Evolutionary conservation across 2,329 filamentous ascomycete genomes (phyloP).

Genomic region (Arthrobotrys sinensis): DNA sequence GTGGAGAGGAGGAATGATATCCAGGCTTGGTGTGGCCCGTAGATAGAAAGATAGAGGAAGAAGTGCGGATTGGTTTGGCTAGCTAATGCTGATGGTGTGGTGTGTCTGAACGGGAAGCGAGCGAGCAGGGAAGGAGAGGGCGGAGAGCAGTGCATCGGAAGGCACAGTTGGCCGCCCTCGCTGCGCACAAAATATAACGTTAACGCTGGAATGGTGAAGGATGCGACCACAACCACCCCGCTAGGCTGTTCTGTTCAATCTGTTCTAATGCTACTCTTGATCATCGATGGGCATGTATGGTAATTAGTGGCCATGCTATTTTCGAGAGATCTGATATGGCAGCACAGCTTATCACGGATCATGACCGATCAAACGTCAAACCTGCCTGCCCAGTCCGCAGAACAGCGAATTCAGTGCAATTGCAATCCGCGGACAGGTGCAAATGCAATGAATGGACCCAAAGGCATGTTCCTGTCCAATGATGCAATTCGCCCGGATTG

Average conservation of each 20-base stretch:
- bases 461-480: constrained; percentile 42
- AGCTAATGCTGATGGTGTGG: background rate
- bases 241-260: background rate
- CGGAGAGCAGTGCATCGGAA: background rate
- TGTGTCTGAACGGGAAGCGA: constrained; percentile 30
- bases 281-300: no score
- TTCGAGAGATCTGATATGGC: no score
- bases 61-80: constrained; percentile 12
- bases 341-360: no score
- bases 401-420: background rate
- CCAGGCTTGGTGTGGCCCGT: constrained; percentile 2
- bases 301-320: no score
- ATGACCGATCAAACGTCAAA: no score
- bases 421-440: constrained; percentile 3
- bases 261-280: no score
- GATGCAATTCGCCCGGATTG: constrained; percentile 45
- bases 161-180: constrained; percentile 10
- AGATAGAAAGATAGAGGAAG: constrained; percentile 18
- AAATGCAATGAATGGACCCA: background rate
- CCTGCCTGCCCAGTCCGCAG: no score
- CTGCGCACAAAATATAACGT: constrained; percentile 28
- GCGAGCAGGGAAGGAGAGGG: background rate
- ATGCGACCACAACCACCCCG: background rate
- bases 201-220: constrained; percentile 1
- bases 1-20: constrained; percentile 47